phyloP scores from a whole-genome alignment of 1,284 basidiomycete genomes.

The Ganoderma resinaceum region DNA sequence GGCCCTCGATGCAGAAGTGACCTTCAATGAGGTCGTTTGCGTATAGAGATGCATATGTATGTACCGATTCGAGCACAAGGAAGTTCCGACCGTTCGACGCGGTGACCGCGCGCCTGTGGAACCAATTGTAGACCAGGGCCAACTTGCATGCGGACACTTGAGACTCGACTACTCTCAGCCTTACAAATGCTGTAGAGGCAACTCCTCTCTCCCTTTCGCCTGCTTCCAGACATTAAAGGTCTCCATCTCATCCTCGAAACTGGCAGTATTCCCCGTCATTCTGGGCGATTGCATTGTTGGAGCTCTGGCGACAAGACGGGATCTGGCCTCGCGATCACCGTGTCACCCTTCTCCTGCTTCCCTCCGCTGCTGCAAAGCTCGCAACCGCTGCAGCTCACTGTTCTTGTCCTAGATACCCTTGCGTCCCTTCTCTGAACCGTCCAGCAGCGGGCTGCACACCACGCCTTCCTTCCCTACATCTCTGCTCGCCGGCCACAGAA shows the following conservation, averaged over 20 bases:
- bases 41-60: not conserved
- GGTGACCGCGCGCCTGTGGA: conserved; percentile 10
- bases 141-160: not conserved
- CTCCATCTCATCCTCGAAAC: not conserved
- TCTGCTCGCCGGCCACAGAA: conserved; percentile 7
- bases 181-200: not conserved
- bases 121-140: not conserved
- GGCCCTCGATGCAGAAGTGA: not conserved
- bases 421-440: conserved; percentile 1
- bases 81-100: not conserved
- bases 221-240: conserved; percentile 6
- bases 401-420: conserved; percentile 17
- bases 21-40: not conserved
- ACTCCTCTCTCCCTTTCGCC: not conserved
- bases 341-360: conserved; percentile 3
- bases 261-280: not conserved
- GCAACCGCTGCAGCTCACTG: conserved; percentile 8
- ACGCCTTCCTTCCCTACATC: not conserved
- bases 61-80: not conserved
- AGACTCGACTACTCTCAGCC: not conserved
- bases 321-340: conserved; percentile 26
- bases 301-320: conserved; percentile 22
- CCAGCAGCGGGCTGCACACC: conserved; percentile 30
- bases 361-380: conserved; percentile 3
- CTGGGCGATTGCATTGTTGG: conserved; percentile 18